A percentile compares a stretch with the other conserved stretches of the same genome.
These are phyloP conservation scores for Canna indica DNA, from an alignment of 176 grass and related monocot species.

Conservation along the genomic window DNA sequence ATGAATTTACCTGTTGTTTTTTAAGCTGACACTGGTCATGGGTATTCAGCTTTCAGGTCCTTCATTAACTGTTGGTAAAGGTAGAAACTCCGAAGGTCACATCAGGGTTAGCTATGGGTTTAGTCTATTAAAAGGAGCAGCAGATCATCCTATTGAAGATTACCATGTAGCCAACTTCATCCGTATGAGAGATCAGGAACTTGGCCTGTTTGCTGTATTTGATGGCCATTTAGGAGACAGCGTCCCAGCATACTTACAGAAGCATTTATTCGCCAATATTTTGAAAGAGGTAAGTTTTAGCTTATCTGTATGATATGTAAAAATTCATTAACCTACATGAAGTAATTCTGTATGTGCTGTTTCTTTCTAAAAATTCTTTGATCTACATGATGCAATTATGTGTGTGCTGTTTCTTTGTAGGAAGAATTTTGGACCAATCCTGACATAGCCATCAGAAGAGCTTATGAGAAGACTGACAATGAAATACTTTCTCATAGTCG, in stretches of 20 bases:
- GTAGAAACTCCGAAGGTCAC: conserved; percentile 17
- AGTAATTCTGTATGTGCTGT: not conserved
- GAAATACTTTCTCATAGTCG: conserved; percentile 63
- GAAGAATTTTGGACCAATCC: conserved; percentile 87
- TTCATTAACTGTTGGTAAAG: conserved; percentile 22
- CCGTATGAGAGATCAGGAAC: conserved; percentile 22
- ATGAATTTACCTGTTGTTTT: too few relatives aligned
- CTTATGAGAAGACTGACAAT: conserved; percentile 82
- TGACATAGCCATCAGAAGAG: conserved; percentile 53
- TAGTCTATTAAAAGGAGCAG: conserved; percentile 37
- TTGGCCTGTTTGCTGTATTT: conserved; percentile 42
- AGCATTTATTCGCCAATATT: conserved; percentile 38
- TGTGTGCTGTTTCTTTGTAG: conserved; percentile 20
- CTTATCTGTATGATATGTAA: not conserved
- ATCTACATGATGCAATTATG: not conserved
- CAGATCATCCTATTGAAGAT: conserved; percentile 49
- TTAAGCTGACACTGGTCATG: not conserved
- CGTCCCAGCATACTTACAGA: conserved; percentile 37
- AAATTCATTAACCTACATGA: not conserved
- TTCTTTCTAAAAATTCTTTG: not conserved
- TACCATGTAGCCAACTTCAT: conserved; percentile 38
- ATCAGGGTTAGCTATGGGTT: conserved; percentile 32
- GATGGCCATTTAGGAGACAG: conserved; percentile 43
- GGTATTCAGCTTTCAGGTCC: conserved; percentile 18
- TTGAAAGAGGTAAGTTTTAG: conserved; percentile 26